phyloP scores from a whole-genome alignment of 176 grass and related monocot genomes.

The Bromus sterilis region DNA sequence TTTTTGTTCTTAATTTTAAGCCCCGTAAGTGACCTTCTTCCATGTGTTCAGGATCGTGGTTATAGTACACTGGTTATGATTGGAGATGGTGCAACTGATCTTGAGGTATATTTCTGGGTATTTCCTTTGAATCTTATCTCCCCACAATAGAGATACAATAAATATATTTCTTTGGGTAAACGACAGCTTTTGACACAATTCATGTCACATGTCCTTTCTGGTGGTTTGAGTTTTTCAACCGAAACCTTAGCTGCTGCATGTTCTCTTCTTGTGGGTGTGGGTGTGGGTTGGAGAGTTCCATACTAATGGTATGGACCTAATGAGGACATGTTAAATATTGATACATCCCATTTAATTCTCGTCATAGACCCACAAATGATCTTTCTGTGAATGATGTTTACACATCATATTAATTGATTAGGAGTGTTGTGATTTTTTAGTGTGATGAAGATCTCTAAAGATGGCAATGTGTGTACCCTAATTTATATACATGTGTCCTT shows the following conservation, averaged over 20 bases:
- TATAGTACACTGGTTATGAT: slow-evolving; percentile 48
- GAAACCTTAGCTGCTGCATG: too few relatives aligned
- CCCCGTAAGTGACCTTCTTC: slow-evolving; percentile 17
- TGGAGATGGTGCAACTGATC: slow-evolving; percentile 74
- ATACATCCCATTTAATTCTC: background rate
- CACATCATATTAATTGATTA: background rate
- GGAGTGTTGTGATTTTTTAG: background rate
- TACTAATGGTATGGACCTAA: background rate
- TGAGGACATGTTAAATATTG: background rate
- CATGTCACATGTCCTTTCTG: background rate
- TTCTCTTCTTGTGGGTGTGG: background rate
- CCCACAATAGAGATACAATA: background rate
- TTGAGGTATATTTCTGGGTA: slow-evolving; percentile 36
- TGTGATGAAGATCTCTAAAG: background rate
- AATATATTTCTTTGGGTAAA: background rate
- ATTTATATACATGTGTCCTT: background rate
- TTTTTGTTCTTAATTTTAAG: background rate
- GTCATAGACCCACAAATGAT: background rate
- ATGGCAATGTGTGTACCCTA: background rate
- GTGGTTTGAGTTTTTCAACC: background rate
- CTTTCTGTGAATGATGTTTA: background rate
- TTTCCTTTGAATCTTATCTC: background rate
- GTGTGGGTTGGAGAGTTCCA: background rate
- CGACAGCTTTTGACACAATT: background rate
- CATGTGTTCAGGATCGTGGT: background rate